Conservation (phyloP, 2,329 filamentous ascomycete genomes). For the Escovopsis weberi region DNA sequence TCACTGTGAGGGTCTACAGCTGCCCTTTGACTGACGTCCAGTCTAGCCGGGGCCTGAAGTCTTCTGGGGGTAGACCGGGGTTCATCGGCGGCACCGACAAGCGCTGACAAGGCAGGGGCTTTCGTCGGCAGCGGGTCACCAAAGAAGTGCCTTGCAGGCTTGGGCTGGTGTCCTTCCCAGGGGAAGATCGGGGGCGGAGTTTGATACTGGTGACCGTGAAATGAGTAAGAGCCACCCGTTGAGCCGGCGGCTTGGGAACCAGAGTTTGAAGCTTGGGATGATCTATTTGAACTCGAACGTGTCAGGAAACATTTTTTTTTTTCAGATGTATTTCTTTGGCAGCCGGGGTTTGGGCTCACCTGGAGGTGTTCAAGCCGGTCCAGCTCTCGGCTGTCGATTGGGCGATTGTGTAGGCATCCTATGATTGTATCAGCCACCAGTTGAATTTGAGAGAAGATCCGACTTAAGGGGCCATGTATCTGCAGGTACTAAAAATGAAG, state of each 20-base stretch:
- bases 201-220: conserved; percentile 46
- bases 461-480: too few species aligned
- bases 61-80: conserved; percentile 1
- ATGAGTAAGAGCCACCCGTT: too few species aligned
- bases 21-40: too few species aligned
- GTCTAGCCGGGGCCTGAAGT: conserved; percentile 10
- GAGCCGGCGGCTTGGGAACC: too few species aligned
- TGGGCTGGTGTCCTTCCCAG: conserved; percentile 62
- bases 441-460: too few species aligned
- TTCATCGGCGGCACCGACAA: background rate
- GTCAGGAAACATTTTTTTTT: conserved; percentile 3
- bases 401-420: background rate
- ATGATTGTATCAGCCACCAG: conserved; percentile 7
- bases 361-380: conserved; percentile 31
- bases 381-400: conserved; percentile 23
- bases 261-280: too few species aligned
- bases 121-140: conserved; percentile 2
- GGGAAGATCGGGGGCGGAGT: conserved; percentile 77
- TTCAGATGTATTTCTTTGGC: conserved; percentile 11
- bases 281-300: too few species aligned
- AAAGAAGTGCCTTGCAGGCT: conserved; percentile 47
- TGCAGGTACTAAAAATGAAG: too few species aligned
- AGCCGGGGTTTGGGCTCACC: conserved; percentile 22
- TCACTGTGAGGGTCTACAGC: conserved; percentile 6
- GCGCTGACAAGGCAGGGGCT: conserved; percentile 1